Percentiles rank a stretch among this genome's conserved stretches.
Conservation (phyloP, 2,329 filamentous ascomycete genomes). For the Scopulariopsis brevicaulis region DNA sequence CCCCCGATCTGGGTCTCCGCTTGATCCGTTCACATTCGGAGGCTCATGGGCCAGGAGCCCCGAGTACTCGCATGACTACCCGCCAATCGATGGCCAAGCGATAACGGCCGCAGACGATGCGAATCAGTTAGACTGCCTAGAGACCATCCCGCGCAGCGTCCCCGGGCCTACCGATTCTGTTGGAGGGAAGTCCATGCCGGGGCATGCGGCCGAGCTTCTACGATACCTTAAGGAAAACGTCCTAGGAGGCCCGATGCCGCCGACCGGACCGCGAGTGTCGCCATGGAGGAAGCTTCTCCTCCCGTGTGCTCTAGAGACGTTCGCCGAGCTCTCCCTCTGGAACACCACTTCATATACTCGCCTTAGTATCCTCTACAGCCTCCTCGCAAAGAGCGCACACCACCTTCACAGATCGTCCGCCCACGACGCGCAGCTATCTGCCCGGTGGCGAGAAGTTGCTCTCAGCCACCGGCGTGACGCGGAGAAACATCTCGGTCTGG, state of each 20-base stretch:
- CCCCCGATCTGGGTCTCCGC: neutral
- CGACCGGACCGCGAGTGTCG: conserved; percentile 21
- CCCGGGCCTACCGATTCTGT: neutral
- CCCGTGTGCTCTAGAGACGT: conserved; percentile 25
- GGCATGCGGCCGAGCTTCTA: conserved; percentile 14
- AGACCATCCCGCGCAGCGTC: neutral
- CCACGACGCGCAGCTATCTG: neutral
- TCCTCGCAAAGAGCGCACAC: conserved; percentile 29
- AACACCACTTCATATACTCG: conserved; percentile 24
- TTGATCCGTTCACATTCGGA: neutral
- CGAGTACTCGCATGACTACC: neutral
- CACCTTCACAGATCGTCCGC: conserved; percentile 15
- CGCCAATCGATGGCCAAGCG: neutral
- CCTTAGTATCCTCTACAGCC: conserved; percentile 23
- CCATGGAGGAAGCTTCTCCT: conserved; percentile 31
- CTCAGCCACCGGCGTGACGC: conserved; percentile 16
- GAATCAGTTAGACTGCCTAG: neutral
- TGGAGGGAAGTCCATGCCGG: conserved; percentile 3
- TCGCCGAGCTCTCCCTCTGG: conserved; percentile 28
- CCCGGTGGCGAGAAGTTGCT: conserved; percentile 16
- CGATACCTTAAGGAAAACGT: conserved; percentile 16
- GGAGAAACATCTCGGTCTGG: conserved; percentile 19
- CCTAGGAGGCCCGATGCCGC: conserved; percentile 17
- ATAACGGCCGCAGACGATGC: neutral
- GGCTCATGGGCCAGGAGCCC: neutral